Base-by-base conservation (phyloP, 1,139 yeast genomes). In the Blastobotrys serpentis region DNA sequence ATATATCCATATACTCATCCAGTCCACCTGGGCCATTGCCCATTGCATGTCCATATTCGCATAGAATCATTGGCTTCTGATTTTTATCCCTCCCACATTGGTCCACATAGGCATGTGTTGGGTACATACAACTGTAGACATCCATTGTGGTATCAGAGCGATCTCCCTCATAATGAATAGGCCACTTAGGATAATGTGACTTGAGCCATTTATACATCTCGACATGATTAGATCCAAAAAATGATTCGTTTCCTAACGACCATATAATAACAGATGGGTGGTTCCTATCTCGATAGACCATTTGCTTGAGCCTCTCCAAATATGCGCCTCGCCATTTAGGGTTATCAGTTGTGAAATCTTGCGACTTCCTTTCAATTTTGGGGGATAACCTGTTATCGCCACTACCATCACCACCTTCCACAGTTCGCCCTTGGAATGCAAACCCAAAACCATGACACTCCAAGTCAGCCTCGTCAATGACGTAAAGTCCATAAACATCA, bases 11-110 rank as follows among this genome's bases (percentile, higher is more conserved):
- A 46, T 68, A 68, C 49, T 67, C 68, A 33, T 56, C 52, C 17
- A 64, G 43, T 7, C 60, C 57, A 1, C 72, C 72, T 2, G 72
- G 71, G 1, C 71, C 70, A 49, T 67, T 68, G 4, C 72, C 72
- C 71, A 68, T 67, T 7, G 72, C 70, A 51, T 68, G 72, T 7
- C 58, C 69, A 52, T 66, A 68, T 53, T 68, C 72, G 53, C 72
- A 68, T 22, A 68, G 53, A 29, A 68, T 60, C 38, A 67, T 52
- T 4, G 72, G 71, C 46, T 67, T 68, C 29, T 51, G 59, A 13
- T 49, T 49, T 33, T 52, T 46, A 23, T 52, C 49, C 14, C 40
- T 10, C 13, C 59, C 61, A 40, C 54, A 54, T 16, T 52, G 52
- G 16, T 53, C 54, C 22, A 64, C 57, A 10, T 51, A 52, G 18